Conservation (phyloP, 192 early-diverging fungal genomes). For the Podila clonocystis region DNA sequence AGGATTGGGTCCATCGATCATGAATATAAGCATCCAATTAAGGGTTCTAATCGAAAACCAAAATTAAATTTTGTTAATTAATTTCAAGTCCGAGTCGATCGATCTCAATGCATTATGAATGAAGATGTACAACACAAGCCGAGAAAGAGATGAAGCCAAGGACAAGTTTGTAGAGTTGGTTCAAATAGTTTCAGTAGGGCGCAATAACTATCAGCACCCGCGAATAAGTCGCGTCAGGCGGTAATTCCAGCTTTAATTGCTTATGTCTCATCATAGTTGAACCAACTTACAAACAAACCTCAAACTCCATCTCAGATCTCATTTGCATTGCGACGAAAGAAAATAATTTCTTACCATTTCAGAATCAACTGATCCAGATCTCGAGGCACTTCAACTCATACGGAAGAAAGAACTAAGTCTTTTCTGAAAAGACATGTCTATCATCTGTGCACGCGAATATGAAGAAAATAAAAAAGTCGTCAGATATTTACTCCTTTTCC, state of each 20-base stretch:
- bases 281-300: background rate
- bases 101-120: too few species aligned
- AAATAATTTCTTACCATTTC: slow-evolving; percentile 2
- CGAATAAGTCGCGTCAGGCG: slow-evolving; percentile 62
- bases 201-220: slow-evolving; percentile 72
- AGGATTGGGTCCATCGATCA: too few species aligned
- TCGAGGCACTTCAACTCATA: background rate
- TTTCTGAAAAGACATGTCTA: background rate
- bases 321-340: background rate
- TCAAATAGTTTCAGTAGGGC: slow-evolving; percentile 53
- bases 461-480: background rate
- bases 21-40: too few species aligned
- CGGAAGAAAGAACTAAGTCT: background rate
- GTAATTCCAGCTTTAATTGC: slow-evolving; percentile 83
- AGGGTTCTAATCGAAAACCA: too few species aligned
- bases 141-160: slow-evolving; percentile 10
- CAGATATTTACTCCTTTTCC: background rate
- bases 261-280: slow-evolving; percentile 64
- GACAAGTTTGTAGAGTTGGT: background rate
- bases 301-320: background rate
- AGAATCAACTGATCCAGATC: background rate
- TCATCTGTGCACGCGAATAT: background rate
- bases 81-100: too few species aligned
- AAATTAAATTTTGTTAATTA: too few species aligned
- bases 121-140: background rate